Evolutionary conservation across 805 yeast genomes (phyloP), one percentile per base, ranked within the genome.

Genomic region (Saccharomycopsis javanensis): DNA sequence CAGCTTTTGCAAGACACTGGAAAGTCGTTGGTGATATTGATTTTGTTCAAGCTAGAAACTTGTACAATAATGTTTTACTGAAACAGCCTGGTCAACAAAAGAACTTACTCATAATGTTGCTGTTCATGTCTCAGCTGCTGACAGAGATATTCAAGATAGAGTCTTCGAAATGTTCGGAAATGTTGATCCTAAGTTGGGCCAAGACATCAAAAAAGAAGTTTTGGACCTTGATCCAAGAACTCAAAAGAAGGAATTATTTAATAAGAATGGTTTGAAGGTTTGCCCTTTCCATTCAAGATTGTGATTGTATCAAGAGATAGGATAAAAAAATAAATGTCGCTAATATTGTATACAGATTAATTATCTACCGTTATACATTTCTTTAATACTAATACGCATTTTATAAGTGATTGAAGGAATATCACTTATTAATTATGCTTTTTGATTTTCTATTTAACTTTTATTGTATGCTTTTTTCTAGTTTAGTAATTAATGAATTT

Each of bases 1-100:
- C 89, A 56, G 94, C 94, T 51, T 74, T 83, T 61, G 88, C 92
- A 62, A 87, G 80, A 82, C 94, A 89, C 74, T 90, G 97, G 97
- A 78, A 79, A 57, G 80, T 80, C 56, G 72, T 71, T 27, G 85
- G 83, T 54, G 88, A 80, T 60, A 73, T 74, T 63, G 96, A 91
- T 73, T 91, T 74, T 70, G 78, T 71, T 62, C 97, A 91, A 75
- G 86, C 96, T 54, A 75, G 84, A 61, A 82, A 70, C 34, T 78
- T 91, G 66, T 92, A 89, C 82, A 68, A 66, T 51, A 76, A 85
- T 58, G 94, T 88, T 35, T 78, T 88, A 68, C 86, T 86, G 55
- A 84, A 73, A 68, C 81, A 83, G 66, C 82, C 86, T 15, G 89
- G 90, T 64, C 96, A 88, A 72, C 97, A 89, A 74, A 80, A 77